Percentiles rank a stretch among this genome's conserved stretches.
Evolutionary conservation across 2,329 filamentous ascomycete species (phyloP).

Genomic region (Chaetomiaceae sp.): DNA sequence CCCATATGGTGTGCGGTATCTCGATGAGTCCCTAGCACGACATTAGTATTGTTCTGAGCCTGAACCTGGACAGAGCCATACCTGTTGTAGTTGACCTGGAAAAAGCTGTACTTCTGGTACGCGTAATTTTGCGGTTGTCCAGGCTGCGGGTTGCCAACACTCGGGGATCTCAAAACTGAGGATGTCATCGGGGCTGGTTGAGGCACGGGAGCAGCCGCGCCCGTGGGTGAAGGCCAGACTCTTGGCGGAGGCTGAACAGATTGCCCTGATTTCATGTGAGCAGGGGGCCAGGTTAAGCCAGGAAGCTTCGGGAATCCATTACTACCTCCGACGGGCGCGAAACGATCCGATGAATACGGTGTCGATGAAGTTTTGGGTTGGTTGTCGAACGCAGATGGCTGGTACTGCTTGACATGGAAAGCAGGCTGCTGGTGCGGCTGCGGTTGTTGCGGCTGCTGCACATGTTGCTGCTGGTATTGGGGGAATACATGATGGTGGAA

Average conservation of each 20-base stretch:
- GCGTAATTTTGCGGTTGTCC: slow-evolving; percentile 35
- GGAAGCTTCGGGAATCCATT: slow-evolving; percentile 31
- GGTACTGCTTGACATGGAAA: slow-evolving; percentile 20
- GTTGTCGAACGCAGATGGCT: slow-evolving; percentile 22
- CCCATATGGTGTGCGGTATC: slow-evolving; percentile 58
- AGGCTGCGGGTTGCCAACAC: slow-evolving; percentile 17
- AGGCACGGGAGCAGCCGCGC: slow-evolving; percentile 18
- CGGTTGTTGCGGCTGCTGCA: slow-evolving; percentile 7
- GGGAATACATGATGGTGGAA: slow-evolving; percentile 17
- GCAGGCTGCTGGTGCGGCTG: slow-evolving; percentile 12
- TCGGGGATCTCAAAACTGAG: slow-evolving; percentile 22
- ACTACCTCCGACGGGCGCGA: slow-evolving; percentile 28
- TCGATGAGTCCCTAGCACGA: slow-evolving; percentile 44
- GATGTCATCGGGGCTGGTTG: slow-evolving; percentile 26
- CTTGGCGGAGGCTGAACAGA: slow-evolving; percentile 33
- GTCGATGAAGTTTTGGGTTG: slow-evolving; percentile 22
- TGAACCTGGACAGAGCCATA: slow-evolving; percentile 29
- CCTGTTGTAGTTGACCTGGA: slow-evolving; percentile 58
- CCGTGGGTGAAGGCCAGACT: slow-evolving; percentile 26
- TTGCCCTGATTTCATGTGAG: slow-evolving; percentile 35
- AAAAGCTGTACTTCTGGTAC: slow-evolving; percentile 53
- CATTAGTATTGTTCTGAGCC: slow-evolving; percentile 17
- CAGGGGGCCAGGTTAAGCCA: slow-evolving; percentile 30
- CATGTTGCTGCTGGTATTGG: slow-evolving; percentile 9
- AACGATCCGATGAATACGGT: slow-evolving; percentile 26